Percentiles rank a stretch among this genome's conserved stretches.
phyloP scores from a whole-genome alignment of 2,329 filamentous ascomycete genomes.

The Pyricularia sp. region DNA sequence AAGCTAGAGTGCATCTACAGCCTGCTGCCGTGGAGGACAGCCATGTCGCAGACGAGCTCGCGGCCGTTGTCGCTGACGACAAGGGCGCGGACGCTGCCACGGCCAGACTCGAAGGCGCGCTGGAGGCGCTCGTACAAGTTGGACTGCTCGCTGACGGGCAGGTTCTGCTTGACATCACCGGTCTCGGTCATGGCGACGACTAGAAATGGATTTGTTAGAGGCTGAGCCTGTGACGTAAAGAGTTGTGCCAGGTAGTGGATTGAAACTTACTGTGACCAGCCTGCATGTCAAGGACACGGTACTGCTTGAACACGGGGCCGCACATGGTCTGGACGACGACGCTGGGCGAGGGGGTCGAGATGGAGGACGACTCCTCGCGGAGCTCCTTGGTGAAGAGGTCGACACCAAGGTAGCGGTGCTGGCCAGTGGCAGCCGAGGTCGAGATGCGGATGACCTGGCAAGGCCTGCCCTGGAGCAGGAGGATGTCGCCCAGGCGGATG shows the following conservation, averaged over 20 bases:
- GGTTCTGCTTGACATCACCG: conserved; percentile 93
- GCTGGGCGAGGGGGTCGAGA: conserved; percentile 92
- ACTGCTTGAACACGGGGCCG: conserved; percentile 99
- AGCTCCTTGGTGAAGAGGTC: conserved; percentile 99
- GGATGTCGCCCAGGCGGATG: conserved; percentile 96
- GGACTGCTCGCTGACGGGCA: conserved; percentile 92
- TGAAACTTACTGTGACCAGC: conserved; percentile 41
- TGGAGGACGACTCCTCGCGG: conserved; percentile 96
- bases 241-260: conserved; percentile 28
- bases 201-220: conserved; percentile 7
- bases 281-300: conserved; percentile 96
- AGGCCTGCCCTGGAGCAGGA: conserved; percentile 97
- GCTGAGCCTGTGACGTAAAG: not conserved
- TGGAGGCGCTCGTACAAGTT: conserved; percentile 73
- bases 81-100: conserved; percentile 87
- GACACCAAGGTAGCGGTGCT: conserved; percentile 99
- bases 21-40: conserved; percentile 80
- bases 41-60: conserved; percentile 97
- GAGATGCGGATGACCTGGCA: conserved; percentile 99
- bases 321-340: conserved; percentile 99
- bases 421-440: conserved; percentile 92
- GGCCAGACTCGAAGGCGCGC: conserved; percentile 80
- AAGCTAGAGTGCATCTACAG: conserved; percentile 21
- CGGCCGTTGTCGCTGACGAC: conserved; percentile 89
- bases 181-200: conserved; percentile 98